Percentiles rank a stretch among this genome's conserved stretches.
phyloP scores from a whole-genome alignment of 768 basidiomycete genomes.

The Ephemerocybe angulata region DNA sequence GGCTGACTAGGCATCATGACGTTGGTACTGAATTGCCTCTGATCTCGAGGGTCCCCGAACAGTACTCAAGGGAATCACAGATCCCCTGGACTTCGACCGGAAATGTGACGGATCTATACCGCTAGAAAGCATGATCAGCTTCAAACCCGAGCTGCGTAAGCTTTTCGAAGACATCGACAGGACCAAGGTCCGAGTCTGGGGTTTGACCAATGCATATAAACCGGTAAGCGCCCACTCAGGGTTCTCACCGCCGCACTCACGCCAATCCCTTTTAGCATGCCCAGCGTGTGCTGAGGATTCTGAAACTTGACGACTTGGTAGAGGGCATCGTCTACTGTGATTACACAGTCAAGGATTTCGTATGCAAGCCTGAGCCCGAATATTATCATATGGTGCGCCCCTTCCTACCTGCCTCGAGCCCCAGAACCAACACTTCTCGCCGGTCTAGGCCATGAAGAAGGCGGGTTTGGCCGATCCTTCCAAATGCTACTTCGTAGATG shows the following conservation, averaged over 20 bases:
- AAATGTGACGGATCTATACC: conserved; percentile 84
- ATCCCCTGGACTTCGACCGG: conserved; percentile 79
- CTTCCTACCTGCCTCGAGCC: not conserved
- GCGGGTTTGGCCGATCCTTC: conserved; percentile 61
- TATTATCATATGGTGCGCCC: conserved; percentile 58
- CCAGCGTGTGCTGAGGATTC: conserved; percentile 69
- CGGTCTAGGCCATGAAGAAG: conserved; percentile 63
- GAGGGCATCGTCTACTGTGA: conserved; percentile 79
- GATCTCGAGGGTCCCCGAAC: conserved; percentile 2
- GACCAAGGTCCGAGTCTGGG: conserved; percentile 77
- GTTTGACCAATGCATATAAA: conserved; percentile 79
- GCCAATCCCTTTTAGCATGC: conserved; percentile 60
- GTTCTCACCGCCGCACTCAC: not conserved
- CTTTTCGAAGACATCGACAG: conserved; percentile 79
- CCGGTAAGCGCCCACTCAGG: conserved; percentile 36
- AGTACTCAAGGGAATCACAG: conserved; percentile 25
- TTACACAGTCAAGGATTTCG: conserved; percentile 61
- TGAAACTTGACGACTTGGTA: conserved; percentile 67
- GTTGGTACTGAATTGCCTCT: conserved; percentile 50
- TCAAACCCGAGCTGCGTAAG: conserved; percentile 55
- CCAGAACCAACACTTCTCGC: not conserved
- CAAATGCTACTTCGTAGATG: conserved; percentile 78
- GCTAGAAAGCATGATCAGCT: conserved; percentile 72
- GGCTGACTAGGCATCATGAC: conserved; percentile 70
- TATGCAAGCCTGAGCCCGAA: conserved; percentile 76